Evolutionary conservation across 2,329 filamentous ascomycete genomes (phyloP), one percentile per base, ranked within the genome.

Genomic region (Ceratocystis ficicola): DNA sequence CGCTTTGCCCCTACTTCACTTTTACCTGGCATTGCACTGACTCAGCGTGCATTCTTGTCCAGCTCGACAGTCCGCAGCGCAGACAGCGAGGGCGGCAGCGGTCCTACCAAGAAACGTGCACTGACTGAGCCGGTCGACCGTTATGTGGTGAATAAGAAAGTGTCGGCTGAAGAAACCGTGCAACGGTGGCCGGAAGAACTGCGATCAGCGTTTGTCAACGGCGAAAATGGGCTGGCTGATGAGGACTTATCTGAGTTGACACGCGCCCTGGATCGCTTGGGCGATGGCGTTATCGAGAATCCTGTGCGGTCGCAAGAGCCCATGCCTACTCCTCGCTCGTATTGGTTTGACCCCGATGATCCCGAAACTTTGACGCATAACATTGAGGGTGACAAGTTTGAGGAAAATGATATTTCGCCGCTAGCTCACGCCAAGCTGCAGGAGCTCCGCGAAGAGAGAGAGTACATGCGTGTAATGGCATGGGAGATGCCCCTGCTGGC

Each of bases 401-500:
- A 88, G 69, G 87, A 90, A 69, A 88, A 95, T 72, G 91, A 96
- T 74, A 88, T 99, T 68, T 88, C 88, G 67, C 84, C 84, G 63
- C 81, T 90, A 74, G 94, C 86, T 0, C 92, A 99, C 76, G 86
- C 82, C 64, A 91, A 97, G 77, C 78, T 99, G 70, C 90, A 96
- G 71, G 83, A 94, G 75, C 86, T 95, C 72, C 83, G 93, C 69
- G 92, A 97, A 76, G 81, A 93, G 73, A 83, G 94, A 78, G 86
- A 96, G 72, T 96, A 96, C 75, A 86, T 89, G 61, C 83, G 94
- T 64, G 80, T 96, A 70, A 86, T 89, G 60, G 90, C 91, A 28
- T 99, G 94, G 92, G 94, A 99, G 76, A 89, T 99, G 87, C 94
- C 94, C 8, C 78, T 96, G 69, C 79, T 99, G 68, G 85, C 86